A percentile compares a stretch with the other conserved stretches of the same genome.
These are phyloP conservation scores for Linderina pennispora DNA, from an alignment of 192 early-diverging fungal genomes.

Conservation along the genomic window DNA sequence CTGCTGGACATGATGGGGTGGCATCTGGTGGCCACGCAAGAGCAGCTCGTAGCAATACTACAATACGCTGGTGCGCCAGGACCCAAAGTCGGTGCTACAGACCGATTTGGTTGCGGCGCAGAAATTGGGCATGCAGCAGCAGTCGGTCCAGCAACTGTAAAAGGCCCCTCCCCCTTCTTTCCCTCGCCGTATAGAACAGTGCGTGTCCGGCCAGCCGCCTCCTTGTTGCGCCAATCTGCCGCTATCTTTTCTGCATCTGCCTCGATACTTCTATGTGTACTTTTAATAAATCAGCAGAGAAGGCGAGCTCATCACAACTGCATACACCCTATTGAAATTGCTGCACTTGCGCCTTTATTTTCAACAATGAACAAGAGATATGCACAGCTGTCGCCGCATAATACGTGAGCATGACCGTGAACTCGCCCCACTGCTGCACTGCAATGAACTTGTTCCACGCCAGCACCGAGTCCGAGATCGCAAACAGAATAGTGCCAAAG, in stretches of 20 bases:
- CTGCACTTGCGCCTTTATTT: neutral
- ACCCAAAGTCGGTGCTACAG: conserved; percentile 49
- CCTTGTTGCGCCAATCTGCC: no score
- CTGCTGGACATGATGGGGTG: conserved; percentile 85
- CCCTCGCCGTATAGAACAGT: neutral
- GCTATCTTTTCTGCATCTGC: no score
- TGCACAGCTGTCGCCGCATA: conserved; percentile 42
- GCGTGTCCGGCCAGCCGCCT: no score
- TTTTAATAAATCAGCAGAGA: no score
- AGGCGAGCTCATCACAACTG: no score
- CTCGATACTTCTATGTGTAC: no score
- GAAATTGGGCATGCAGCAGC: neutral
- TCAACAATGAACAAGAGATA: conserved; percentile 13
- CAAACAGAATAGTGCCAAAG: conserved; percentile 29
- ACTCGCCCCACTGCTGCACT: conserved; percentile 22
- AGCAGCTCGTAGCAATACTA: conserved; percentile 89
- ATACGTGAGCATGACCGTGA: conserved; percentile 36
- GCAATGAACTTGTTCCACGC: conserved; percentile 34
- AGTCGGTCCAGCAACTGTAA: neutral
- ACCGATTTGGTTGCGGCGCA: conserved; percentile 12
- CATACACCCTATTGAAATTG: neutral
- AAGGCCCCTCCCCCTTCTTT: neutral
- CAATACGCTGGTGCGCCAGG: conserved; percentile 79
- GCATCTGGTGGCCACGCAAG: conserved; percentile 72
- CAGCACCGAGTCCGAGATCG: conserved; percentile 38